Conservation (phyloP, 208 protist genomes). For the Leishmania major region DNA sequence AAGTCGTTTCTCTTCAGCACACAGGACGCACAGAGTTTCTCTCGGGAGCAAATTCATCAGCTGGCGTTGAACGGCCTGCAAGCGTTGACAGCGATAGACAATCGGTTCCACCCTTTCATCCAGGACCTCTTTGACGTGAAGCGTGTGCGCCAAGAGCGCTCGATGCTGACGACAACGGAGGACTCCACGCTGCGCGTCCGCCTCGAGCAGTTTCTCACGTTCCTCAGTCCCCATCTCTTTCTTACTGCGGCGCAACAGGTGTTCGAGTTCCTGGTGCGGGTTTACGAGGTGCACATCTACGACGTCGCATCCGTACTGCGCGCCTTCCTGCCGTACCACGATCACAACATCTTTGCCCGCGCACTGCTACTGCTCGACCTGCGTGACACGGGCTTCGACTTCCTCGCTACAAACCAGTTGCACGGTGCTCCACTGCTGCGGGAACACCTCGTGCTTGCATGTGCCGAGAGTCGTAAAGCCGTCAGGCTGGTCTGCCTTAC, state of each 20-base stretch:
- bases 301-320: slow-evolving; percentile 72
- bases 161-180: slow-evolving; percentile 48
- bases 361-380: slow-evolving; percentile 81
- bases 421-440: slow-evolving; percentile 76
- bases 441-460: slow-evolving; percentile 72
- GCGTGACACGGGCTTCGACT: slow-evolving; percentile 86
- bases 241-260: slow-evolving; percentile 86
- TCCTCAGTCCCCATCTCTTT: slow-evolving; percentile 86
- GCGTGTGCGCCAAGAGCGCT: slow-evolving; percentile 69
- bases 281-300: slow-evolving; percentile 87
- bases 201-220: slow-evolving; percentile 71
- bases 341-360: slow-evolving; percentile 85
- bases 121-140: slow-evolving; percentile 65
- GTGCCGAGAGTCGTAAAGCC: slow-evolving; percentile 73
- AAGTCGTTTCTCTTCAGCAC: slow-evolving; percentile 85
- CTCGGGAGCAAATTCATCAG: slow-evolving; percentile 85
- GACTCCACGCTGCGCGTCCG: slow-evolving; percentile 38
- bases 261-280: slow-evolving; percentile 85
- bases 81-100: slow-evolving; percentile 79
- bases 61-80: slow-evolving; percentile 73
- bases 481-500: slow-evolving; percentile 71
- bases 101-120: slow-evolving; percentile 82
- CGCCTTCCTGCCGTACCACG: slow-evolving; percentile 85
- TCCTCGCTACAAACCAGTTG: slow-evolving; percentile 79
- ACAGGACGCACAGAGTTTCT: slow-evolving; percentile 72